Evolutionary conservation across 306 rosid genomes (phyloP).

Genomic region (Cicer arietinum): DNA sequence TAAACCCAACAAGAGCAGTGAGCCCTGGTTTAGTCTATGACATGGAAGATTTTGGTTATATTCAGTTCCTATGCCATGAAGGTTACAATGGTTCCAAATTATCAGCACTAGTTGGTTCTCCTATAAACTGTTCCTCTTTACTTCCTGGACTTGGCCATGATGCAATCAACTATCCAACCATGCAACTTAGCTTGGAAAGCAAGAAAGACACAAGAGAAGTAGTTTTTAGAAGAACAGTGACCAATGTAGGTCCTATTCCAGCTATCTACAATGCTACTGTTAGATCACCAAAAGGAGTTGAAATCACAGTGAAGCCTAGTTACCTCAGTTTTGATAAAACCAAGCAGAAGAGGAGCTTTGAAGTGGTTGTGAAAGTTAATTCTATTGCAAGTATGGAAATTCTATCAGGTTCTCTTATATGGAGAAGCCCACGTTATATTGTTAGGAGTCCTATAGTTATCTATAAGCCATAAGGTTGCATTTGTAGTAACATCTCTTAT

Average conservation of each 20-base stretch:
- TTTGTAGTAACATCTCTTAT: neutral
- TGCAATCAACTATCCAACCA: constrained; percentile 80
- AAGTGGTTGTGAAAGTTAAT: constrained; percentile 71
- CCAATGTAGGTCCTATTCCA: constrained; percentile 74
- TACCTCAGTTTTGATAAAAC: constrained; percentile 54
- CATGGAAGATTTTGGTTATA: constrained; percentile 63
- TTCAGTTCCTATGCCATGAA: constrained; percentile 78
- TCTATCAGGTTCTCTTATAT: constrained; percentile 69
- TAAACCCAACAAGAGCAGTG: constrained; percentile 71
- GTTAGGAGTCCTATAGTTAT: constrained; percentile 85
- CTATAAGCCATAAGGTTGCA: constrained; percentile 47
- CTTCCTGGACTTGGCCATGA: constrained; percentile 80
- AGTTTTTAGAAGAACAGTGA: constrained; percentile 69
- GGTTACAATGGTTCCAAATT: constrained; percentile 63
- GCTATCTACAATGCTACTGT: constrained; percentile 64
- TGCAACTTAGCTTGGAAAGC: constrained; percentile 62
- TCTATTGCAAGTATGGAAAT: constrained; percentile 46
- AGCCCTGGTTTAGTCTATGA: constrained; percentile 86
- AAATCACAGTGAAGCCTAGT: constrained; percentile 62
- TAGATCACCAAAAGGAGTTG: constrained; percentile 70
- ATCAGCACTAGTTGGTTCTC: constrained; percentile 58
- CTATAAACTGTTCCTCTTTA: constrained; percentile 69
- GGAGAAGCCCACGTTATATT: constrained; percentile 60
- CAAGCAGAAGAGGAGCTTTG: constrained; percentile 64
- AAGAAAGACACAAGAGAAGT: constrained; percentile 42